A percentile compares a stretch with the other conserved stretches of the same genome.
phyloP scores from a whole-genome alignment of 1,284 basidiomycete genomes.

The Cryptococcus sp. region DNA sequence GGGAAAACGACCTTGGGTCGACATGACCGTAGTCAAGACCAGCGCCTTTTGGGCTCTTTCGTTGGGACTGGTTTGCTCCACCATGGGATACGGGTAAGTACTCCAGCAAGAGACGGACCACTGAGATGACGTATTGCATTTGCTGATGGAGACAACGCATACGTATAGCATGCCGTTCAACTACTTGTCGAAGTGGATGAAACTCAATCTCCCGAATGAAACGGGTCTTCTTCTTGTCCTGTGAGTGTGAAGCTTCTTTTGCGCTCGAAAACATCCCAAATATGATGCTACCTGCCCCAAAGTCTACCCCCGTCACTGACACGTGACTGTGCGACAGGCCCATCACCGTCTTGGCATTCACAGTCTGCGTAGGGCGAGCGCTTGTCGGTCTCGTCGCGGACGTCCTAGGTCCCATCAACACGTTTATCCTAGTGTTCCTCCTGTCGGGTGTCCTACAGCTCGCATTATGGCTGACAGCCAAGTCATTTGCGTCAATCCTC shows the following conservation, averaged over 20 bases:
- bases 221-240: constrained; percentile 20
- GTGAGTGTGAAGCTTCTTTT: constrained; percentile 13
- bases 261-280: neutral
- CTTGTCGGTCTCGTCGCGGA: constrained; percentile 32
- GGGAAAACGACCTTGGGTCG: constrained; percentile 31
- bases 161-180: constrained; percentile 28
- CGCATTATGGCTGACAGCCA: constrained; percentile 34
- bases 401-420: constrained; percentile 29
- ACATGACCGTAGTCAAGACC: constrained; percentile 21
- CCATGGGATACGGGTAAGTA: constrained; percentile 34
- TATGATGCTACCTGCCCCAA: neutral
- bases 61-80: constrained; percentile 28
- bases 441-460: constrained; percentile 27
- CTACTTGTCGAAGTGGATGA: constrained; percentile 28
- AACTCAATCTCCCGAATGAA: constrained; percentile 18
- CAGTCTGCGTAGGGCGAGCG: constrained; percentile 27
- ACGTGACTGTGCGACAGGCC: constrained; percentile 16
- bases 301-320: neutral
- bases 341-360: constrained; percentile 23
- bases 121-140: neutral
- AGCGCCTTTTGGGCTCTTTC: constrained; percentile 32
- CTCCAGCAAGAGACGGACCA: no score
- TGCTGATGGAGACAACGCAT: neutral
- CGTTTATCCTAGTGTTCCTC: constrained; percentile 28
- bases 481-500: constrained; percentile 20